Base-by-base conservation (phyloP, 495 filamentous ascomycete genomes). In the Aspergillus conjunctus region DNA sequence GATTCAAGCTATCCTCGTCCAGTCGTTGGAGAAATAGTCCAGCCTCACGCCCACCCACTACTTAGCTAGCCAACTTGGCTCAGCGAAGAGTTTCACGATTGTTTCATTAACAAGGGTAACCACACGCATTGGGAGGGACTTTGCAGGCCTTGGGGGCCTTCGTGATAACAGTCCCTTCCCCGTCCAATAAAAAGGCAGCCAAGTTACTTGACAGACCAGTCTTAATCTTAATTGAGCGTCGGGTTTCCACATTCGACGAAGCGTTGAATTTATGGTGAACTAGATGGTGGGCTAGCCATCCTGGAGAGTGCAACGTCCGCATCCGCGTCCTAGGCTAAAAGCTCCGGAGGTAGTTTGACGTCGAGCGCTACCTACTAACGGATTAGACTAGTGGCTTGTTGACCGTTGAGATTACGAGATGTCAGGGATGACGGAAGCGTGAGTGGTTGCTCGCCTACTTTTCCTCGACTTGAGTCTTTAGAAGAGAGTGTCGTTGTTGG, bases 71-170 rank as follows among this genome's bases (percentile, higher is more conserved):
- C 39, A 17, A 17, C 17, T 17, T 14, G 12, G 12, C 51, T 60
- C 20, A 50, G 49, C 51, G 58, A 55, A 39, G n/a, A 34, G 51
- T 60, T 55, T 60, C 58, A 60, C 43, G 51, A 50, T 15, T 60
- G 58, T 60, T 60, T 60, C 58, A 60, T 26, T 26, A 26, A 26
- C 26, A 26, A 26, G 26, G 26, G 26, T 26, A 26, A 26, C 26
- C 20, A 17, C 11, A 41, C 48, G 22, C 48, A 26, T 30, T 18
- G 4, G 43, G 3, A 48, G 44, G 44, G 44, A 11, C 4, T 18
- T 11, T 48, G 10, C 3, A 10, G n/a, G 21, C 14, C 9, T 12
- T 52, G 12, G 22, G 26, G 17, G 33, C n/a, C 50, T 30, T 52
- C n/a, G 26, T 26, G 26, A 26, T 26, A 5, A 5, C 5, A 26